Conservation (phyloP, 2,329 filamentous ascomycete genomes). For the Byssochlamys sp. region DNA sequence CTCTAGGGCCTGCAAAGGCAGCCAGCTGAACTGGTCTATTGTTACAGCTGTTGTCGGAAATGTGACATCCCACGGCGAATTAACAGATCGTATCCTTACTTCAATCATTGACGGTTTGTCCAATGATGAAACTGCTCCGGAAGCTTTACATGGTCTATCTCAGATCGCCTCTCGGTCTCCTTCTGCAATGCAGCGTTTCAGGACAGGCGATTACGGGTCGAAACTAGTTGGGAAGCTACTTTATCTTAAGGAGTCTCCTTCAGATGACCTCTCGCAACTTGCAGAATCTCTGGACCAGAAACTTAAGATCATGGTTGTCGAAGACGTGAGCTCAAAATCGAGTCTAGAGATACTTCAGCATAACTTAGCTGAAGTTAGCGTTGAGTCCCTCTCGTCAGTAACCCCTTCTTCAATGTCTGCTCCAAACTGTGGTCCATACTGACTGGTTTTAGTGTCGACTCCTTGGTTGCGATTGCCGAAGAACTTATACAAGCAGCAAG, state of each 20-base stretch:
- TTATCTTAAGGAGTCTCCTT: slow-evolving; percentile 44
- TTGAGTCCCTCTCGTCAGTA: slow-evolving; percentile 38
- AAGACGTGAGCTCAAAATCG: slow-evolving; percentile 34
- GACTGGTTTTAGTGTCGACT: slow-evolving; percentile 42
- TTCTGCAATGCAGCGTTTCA: slow-evolving; percentile 34
- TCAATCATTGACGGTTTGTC: slow-evolving; percentile 34
- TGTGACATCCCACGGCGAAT: slow-evolving; percentile 20
- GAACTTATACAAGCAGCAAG: slow-evolving; percentile 35
- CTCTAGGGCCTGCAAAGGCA: slow-evolving; percentile 26
- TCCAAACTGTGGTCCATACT: slow-evolving; percentile 2
- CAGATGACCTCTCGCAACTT: slow-evolving; percentile 41
- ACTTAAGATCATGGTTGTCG: slow-evolving; percentile 27
- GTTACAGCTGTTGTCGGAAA: slow-evolving; percentile 31
- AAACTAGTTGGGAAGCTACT: slow-evolving; percentile 44
- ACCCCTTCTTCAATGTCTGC: neutral
- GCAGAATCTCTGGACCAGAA: slow-evolving; percentile 25
- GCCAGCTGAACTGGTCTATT: slow-evolving; percentile 28
- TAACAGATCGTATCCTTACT: slow-evolving; percentile 28
- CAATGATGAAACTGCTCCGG: slow-evolving; percentile 23
- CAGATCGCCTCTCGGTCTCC: slow-evolving; percentile 34
- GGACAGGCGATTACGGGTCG: slow-evolving; percentile 37
- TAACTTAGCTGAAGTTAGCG: slow-evolving; percentile 38
- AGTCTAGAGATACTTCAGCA: slow-evolving; percentile 45
- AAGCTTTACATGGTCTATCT: slow-evolving; percentile 37
- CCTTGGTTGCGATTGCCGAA: slow-evolving; percentile 46